Percentiles rank a stretch among this genome's conserved stretches.
Evolutionary conservation across 2,329 filamentous ascomycete genomes (phyloP).

Genomic region (Scedosporium aurantiacum): DNA sequence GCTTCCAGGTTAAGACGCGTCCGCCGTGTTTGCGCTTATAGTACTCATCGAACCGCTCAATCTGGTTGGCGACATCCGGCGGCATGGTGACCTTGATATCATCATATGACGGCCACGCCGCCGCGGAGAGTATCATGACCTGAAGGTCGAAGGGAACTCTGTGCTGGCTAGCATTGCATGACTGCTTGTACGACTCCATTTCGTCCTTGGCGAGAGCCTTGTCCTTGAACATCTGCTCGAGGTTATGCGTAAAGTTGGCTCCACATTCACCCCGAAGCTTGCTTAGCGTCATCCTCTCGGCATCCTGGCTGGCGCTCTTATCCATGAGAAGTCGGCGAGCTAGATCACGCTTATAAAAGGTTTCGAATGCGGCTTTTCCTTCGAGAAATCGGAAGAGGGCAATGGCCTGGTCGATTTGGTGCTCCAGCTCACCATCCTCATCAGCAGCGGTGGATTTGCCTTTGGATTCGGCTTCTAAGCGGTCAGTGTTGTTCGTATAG

Average conservation of each 20-base stretch:
- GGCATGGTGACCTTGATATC: constrained; percentile 66
- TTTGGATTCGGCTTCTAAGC: constrained; percentile 45
- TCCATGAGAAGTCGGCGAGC: constrained; percentile 83
- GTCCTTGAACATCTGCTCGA: constrained; percentile 99
- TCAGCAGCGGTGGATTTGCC: constrained; percentile 62
- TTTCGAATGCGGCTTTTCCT: constrained; percentile 95
- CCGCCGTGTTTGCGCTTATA: constrained; percentile 88
- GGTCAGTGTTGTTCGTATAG: constrained; percentile 49
- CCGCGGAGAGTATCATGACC: constrained; percentile 82
- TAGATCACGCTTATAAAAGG: constrained; percentile 97
- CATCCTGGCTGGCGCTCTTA: constrained; percentile 85
- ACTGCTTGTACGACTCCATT: constrained; percentile 72
- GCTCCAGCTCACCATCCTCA: constrained; percentile 84
- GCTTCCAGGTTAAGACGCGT: constrained; percentile 81
- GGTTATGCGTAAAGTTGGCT: constrained; percentile 85
- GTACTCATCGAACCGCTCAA: constrained; percentile 71
- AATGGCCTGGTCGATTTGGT: constrained; percentile 82
- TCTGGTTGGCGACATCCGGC: constrained; percentile 59
- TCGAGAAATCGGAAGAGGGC: constrained; percentile 96
- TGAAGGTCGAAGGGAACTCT: constrained; percentile 35
- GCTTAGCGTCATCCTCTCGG: constrained; percentile 88
- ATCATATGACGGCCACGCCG: constrained; percentile 87
- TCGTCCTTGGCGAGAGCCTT: constrained; percentile 89
- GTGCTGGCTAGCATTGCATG: not conserved
- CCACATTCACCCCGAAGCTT: constrained; percentile 91